Conservation (phyloP, 1,284 basidiomycete species). For the Pulchroboletus neoregius region DNA sequence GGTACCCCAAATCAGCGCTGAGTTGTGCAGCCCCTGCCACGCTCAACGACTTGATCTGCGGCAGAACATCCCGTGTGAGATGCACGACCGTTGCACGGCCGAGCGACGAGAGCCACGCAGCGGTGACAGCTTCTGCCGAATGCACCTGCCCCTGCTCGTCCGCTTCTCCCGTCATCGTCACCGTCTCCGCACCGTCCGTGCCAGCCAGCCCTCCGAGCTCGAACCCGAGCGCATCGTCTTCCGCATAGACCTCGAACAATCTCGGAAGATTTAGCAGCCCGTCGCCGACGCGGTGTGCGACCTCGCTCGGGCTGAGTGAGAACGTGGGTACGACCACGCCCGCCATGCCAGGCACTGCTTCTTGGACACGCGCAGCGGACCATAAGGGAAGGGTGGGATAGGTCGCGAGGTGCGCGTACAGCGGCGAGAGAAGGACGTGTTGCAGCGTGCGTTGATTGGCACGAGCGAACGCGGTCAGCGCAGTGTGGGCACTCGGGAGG, state of each 20-base stretch:
- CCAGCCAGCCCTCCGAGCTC: constrained; percentile 50
- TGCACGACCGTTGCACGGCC: constrained; percentile 74
- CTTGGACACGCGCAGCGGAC: constrained; percentile 42
- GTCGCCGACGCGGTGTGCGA: constrained; percentile 86
- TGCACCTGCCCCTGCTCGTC: constrained; percentile 34
- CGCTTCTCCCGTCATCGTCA: neutral
- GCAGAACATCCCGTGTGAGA: constrained; percentile 62
- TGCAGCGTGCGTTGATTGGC: constrained; percentile 77
- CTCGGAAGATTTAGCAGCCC: constrained; percentile 90
- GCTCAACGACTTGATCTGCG: constrained; percentile 58
- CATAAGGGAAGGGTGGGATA: constrained; percentile 75
- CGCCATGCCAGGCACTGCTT: constrained; percentile 40
- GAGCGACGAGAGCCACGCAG: constrained; percentile 88
- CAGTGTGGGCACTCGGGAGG: constrained; percentile 53
- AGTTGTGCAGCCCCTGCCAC: constrained; percentile 77
- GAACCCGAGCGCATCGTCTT: constrained; percentile 87
- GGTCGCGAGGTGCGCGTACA: constrained; percentile 68
- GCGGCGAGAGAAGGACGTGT: constrained; percentile 78
- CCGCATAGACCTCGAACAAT: constrained; percentile 91
- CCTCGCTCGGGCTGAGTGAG: constrained; percentile 86
- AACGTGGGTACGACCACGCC: constrained; percentile 80
- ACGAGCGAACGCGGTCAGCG: constrained; percentile 66
- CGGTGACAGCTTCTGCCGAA: constrained; percentile 75
- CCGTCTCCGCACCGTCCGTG: neutral
- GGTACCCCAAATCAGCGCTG: constrained; percentile 82